These are phyloP conservation scores for Posidonia australis DNA, from an alignment of 106 monocot species.

Conservation along the genomic window DNA sequence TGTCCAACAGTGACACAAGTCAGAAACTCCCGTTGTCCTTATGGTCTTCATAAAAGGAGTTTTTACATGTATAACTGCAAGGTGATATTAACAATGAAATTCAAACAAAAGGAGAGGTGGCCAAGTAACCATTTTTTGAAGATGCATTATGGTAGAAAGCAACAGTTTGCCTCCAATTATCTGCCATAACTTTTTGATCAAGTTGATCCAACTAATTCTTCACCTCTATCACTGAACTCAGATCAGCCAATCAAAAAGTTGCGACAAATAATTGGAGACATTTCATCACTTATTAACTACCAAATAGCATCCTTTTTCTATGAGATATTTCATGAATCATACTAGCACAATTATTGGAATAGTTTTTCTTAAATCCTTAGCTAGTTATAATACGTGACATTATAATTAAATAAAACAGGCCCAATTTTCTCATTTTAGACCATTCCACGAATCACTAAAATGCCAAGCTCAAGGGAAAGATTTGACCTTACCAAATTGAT, in stretches of 20 bases:
- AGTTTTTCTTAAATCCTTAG: neutral
- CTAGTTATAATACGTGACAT: neutral
- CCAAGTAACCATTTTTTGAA: conserved; percentile 54
- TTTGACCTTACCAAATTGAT: conserved; percentile 2
- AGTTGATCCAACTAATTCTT: conserved; percentile 49
- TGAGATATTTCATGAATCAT: neutral
- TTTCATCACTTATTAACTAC: no score
- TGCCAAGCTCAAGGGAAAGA: neutral
- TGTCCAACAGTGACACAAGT: no score
- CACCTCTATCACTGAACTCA: conserved; percentile 31
- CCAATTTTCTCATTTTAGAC: neutral
- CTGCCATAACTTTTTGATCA: conserved; percentile 62
- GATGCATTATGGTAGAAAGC: conserved; percentile 63
- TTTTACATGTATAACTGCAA: no score
- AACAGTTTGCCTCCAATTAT: conserved; percentile 73
- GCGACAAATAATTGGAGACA: no score
- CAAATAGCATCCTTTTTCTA: neutral
- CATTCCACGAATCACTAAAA: neutral
- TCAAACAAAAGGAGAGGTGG: neutral
- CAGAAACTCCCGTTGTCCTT: no score
- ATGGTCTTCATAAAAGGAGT: no score
- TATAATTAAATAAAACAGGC: neutral
- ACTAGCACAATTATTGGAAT: neutral
- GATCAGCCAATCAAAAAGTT: neutral
- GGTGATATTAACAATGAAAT: neutral